phyloP scores from a whole-genome alignment of 495 filamentous ascomycete genomes.

The Aspergillus bertholletiae region DNA sequence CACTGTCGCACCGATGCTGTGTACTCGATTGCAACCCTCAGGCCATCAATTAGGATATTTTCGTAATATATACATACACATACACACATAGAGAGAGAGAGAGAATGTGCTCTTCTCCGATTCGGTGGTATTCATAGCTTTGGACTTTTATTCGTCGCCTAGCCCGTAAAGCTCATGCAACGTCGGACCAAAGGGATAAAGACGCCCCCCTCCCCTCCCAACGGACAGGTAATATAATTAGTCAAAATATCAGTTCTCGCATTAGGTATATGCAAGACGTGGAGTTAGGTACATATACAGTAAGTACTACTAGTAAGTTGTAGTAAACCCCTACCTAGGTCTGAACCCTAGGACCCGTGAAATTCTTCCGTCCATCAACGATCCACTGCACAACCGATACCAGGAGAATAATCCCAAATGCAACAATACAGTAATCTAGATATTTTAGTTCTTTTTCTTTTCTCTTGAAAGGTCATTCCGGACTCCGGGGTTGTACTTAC shows the following conservation, averaged over 20 bases:
- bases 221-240: background rate
- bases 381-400: constrained; percentile 64
- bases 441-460: constrained; percentile 16
- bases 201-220: background rate
- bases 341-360: constrained; percentile 47
- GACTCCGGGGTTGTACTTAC: constrained; percentile 27
- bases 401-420: constrained; percentile 62
- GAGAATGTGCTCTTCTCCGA: too few relatives aligned
- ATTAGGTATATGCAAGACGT: too few relatives aligned
- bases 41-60: too few relatives aligned
- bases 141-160: background rate
- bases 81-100: too few relatives aligned
- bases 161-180: background rate
- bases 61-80: too few relatives aligned
- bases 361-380: constrained; percentile 65
- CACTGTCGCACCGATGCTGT: too few relatives aligned
- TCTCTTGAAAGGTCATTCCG: background rate
- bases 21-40: too few relatives aligned
- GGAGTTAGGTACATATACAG: too few relatives aligned
- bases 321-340: too few relatives aligned
- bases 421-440: constrained; percentile 61
- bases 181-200: background rate
- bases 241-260: too few relatives aligned
- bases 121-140: too few relatives aligned
- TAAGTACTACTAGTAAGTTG: too few relatives aligned